Conservation (phyloP, 805 yeast genomes). For the Wickerhamiella shivajii region DNA sequence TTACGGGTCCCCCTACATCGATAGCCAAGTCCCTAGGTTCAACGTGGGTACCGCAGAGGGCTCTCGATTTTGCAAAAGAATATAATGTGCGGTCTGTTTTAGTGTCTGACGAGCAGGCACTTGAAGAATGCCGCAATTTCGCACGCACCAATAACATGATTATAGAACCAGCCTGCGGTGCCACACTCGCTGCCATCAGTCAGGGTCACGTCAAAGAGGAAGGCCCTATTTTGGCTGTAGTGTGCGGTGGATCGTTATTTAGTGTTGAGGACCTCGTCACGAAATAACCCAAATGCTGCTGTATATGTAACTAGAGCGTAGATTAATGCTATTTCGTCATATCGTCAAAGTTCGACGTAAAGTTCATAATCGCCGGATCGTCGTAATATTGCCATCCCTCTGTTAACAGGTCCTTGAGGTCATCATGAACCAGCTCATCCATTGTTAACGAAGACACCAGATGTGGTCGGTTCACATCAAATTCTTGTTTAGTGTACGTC, state of each 20-base stretch:
- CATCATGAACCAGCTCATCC: constrained; percentile 10
- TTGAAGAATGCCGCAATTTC: constrained; percentile 33
- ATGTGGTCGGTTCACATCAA: constrained; percentile 1
- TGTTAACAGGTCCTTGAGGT: constrained; percentile 8
- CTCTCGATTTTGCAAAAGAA: constrained; percentile 32
- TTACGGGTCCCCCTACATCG: constrained; percentile 31
- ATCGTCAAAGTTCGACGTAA: too few relatives aligned
- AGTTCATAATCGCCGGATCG: too few relatives aligned
- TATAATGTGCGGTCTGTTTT: constrained; percentile 30
- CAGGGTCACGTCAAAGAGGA: constrained; percentile 20
- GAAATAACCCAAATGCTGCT: background rate
- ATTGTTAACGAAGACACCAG: constrained; percentile 1
- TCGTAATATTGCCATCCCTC: too few relatives aligned
- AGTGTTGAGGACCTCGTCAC: constrained; percentile 1
- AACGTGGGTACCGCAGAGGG: constrained; percentile 36
- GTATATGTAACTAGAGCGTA: too few relatives aligned
- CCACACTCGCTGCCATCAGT: constrained; percentile 33
- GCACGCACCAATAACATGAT: constrained; percentile 34
- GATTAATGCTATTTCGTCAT: too few relatives aligned
- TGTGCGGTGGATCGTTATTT: constrained; percentile 32
- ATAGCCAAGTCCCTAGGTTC: constrained; percentile 56
- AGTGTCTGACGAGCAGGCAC: constrained; percentile 40
- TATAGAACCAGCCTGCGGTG: constrained; percentile 62
- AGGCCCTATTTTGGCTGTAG: constrained; percentile 38
- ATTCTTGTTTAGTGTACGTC: constrained; percentile 6